Base-by-base conservation (phyloP, 1,139 yeast genomes). In the Lodderomyces jiufengensis region DNA sequence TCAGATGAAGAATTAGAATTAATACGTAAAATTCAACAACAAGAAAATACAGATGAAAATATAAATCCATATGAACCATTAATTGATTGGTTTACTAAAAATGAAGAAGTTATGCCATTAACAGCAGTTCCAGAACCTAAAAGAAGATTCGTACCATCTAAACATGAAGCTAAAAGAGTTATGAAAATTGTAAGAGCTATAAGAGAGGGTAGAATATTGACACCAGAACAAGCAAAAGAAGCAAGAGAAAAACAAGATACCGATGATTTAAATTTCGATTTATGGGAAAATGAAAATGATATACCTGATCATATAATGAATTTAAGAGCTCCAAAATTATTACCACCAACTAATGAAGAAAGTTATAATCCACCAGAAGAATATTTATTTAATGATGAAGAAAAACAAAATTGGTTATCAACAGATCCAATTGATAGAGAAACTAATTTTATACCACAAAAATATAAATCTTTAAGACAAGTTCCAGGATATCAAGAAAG, bases 291-390 rank as follows among this genome's bases (percentile, higher is more conserved):
- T 42, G 76, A 76, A 34, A 59, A 62, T 36, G 84, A 81, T 44
- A 48, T 63, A 2, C 55, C 60, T 27, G 80, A 76, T 49, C 97
- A 90, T 61, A 70, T 88, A 28, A 88, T 88, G 97, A 87, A 79
- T 46, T 68, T 90, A 49, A 78, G 96, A 55, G 98, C 98, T 14
- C 98, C 99, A 27, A 92, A 92, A 59, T 54, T 88, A 52, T 80
- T 95, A 13, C 97, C 97, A 31, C 99, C 99, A 43, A 87, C 97
- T 1, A 80, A 94, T 55, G 98, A 90, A 50, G 97, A 92, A 63
- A 82, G 95, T 50, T 92, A 92, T 61, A 92, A 92, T 55, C 99
- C 99, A 31, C 99, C 99, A 10, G 96, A 76, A 55, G 99, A 92
- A 66, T 92, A 92, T 54, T 63, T 92, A 48, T 66, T 86, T 43